Base-by-base conservation (phyloP, 2,329 filamentous ascomycete species). In the Aspergillus sp. region DNA sequence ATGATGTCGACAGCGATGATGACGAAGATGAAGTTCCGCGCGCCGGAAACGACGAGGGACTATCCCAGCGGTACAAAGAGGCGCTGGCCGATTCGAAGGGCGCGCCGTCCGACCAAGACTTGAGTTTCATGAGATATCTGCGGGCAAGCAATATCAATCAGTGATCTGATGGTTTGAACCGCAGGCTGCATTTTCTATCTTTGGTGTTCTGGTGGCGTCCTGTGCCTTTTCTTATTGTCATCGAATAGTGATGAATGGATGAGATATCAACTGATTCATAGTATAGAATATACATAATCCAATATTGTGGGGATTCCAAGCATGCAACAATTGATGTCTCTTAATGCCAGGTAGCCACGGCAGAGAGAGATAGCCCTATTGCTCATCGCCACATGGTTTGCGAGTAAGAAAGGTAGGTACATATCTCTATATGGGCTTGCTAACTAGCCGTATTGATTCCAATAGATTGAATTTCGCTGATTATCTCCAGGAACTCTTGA, bases 31-130 rank as follows among this genome's bases (percentile, higher is more conserved):
- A 81, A 40, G 81, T 83, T 21, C 79, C 81, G 7, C 81, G 81
- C 34, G 83, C 85, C 53, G 74, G 76, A 20, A 80, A 84, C 58
- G 80, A 83, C 56, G 81, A 87, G 56, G 85, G 88, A 2, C 78
- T 96, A 44, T 85, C 89, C 65, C 78, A 84, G 46, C 80, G 91
- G 58, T 97, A 97, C 68, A 81, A 88, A 67, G 82, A 89, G 41
- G 89, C 91, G 0, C 77, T 95, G 64, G 78, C 80, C 34, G 82
- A 84, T 11, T 82, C 65, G 29, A 66, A 71, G 46, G 64, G 64
- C 44, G 64, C 59, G 11, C 66, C 66, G 16, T 70, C 71, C 10
- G 73, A 75, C 50, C 71, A 78, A 44, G 80, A 82, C 54, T 71
- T 77, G 55, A 81, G 78, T 58, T 80, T 82, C 63, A 72, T 76